Conservation (phyloP, 1,139 yeast species). For the Blastobotrys petasosporus region DNA sequence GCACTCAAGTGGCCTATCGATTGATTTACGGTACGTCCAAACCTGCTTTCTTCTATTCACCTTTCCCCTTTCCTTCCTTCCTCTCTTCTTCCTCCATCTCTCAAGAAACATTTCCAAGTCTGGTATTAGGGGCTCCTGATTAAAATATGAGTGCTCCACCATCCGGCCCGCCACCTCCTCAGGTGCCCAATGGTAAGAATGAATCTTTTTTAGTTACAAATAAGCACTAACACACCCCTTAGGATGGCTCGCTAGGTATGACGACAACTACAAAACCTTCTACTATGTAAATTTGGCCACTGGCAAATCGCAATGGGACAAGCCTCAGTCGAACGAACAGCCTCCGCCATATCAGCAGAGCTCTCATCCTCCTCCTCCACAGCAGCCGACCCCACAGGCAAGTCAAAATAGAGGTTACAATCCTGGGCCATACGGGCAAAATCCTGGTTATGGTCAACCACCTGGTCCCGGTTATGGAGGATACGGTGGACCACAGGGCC, state of each 20-base stretch:
- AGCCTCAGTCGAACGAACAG: conserved; percentile 46
- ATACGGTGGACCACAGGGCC: conserved; percentile 18
- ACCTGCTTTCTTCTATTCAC: no score
- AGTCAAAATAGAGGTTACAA: conserved; percentile 10
- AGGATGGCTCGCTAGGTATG: conserved; percentile 89
- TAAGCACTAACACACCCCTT: conserved; percentile 6
- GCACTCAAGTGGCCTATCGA: no score
- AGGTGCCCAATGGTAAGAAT: conserved; percentile 28
- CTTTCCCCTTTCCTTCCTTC: no score
- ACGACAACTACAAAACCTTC: conserved; percentile 62
- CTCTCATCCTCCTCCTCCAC: conserved; percentile 17
- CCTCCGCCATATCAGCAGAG: conserved; percentile 22
- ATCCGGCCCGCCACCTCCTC: conserved; percentile 29
- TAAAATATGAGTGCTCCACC: conserved; percentile 7
- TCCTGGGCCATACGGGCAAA: conserved; percentile 11
- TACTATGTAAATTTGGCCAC: conserved; percentile 63
- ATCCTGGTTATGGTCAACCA: conserved; percentile 19
- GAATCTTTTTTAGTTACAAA: neutral
- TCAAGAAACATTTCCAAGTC: conserved; percentile 1
- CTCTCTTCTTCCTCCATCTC: neutral
- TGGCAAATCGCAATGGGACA: conserved; percentile 88
- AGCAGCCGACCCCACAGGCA: conserved; percentile 18
- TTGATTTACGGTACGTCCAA: no score
- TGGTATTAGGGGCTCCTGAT: no score
- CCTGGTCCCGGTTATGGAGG: conserved; percentile 18